These are phyloP conservation scores for Talaromyces albobiverticillius DNA, from an alignment of 2,329 filamentous ascomycete species.

Conservation along the genomic window DNA sequence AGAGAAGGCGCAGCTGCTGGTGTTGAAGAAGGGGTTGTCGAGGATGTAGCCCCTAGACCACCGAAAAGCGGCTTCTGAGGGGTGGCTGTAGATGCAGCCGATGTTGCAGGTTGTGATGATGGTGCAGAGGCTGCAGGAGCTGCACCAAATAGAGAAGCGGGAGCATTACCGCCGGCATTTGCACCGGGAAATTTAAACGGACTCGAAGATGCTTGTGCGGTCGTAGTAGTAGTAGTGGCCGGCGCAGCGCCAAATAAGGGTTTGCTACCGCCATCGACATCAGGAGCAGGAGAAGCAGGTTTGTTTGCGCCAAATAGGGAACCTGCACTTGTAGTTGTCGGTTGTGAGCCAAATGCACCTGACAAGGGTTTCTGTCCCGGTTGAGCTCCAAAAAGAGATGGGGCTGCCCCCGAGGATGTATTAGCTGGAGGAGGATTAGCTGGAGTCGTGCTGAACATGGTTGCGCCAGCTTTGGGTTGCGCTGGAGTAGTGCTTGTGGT, in stretches of 20 bases:
- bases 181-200: slow-evolving; percentile 27
- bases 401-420: slow-evolving; percentile 27
- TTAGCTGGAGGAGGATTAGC: slow-evolving; percentile 46
- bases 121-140: slow-evolving; percentile 9
- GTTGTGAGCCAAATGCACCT: slow-evolving; percentile 15
- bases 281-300: slow-evolving; percentile 27
- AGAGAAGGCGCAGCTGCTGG: slow-evolving; percentile 28
- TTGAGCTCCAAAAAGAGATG: slow-evolving; percentile 25
- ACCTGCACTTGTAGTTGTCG: slow-evolving; percentile 19
- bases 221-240: slow-evolving; percentile 18
- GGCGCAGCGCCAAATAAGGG: slow-evolving; percentile 26
- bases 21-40: slow-evolving; percentile 30
- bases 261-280: slow-evolving; percentile 25
- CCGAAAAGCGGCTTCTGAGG: slow-evolving; percentile 36
- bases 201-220: slow-evolving; percentile 25
- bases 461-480: slow-evolving; percentile 26
- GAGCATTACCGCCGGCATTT: slow-evolving; percentile 16
- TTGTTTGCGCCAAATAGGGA: slow-evolving; percentile 31
- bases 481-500: slow-evolving; percentile 40
- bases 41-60: slow-evolving; percentile 25
- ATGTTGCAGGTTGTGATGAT: slow-evolving; percentile 22
- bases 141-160: slow-evolving; percentile 10
- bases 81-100: slow-evolving; percentile 28
- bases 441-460: slow-evolving; percentile 40
- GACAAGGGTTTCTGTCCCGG: slow-evolving; percentile 28